phyloP scores from a whole-genome alignment of 768 basidiomycete genomes.

The Scleroderma bovista region DNA sequence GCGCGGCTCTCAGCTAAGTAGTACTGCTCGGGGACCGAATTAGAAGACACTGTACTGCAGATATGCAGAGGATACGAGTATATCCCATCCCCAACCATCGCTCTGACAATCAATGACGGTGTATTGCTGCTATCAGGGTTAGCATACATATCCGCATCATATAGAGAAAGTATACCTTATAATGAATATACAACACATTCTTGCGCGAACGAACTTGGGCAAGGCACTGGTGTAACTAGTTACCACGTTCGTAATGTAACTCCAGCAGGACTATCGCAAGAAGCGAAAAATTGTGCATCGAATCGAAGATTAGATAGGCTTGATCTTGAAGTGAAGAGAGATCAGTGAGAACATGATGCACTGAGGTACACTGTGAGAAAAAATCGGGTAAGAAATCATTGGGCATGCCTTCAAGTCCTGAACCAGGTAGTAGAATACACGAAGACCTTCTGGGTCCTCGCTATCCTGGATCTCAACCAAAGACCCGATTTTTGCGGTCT shows the following conservation, averaged over 20 bases:
- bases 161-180: conserved; percentile 11
- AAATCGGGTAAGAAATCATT: not conserved
- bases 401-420: conserved; percentile 86
- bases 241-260: conserved; percentile 3
- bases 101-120: too few relatives aligned
- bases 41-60: too few relatives aligned
- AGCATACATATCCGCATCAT: not conserved
- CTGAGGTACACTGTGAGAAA: conserved; percentile 35
- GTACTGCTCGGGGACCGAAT: too few relatives aligned
- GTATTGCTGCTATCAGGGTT: not conserved
- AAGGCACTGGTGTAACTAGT: conserved; percentile 3
- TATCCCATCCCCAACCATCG: too few relatives aligned
- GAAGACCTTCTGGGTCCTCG: conserved; percentile 94
- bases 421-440: conserved; percentile 97
- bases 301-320: conserved; percentile 67
- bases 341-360: conserved; percentile 98
- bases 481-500: conserved; percentile 99
- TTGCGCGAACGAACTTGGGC: conserved; percentile 15
- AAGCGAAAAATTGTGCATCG: not conserved
- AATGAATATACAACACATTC: conserved; percentile 18
- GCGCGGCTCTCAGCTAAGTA: too few relatives aligned
- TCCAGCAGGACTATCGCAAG: not conserved
- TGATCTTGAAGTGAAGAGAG: conserved; percentile 99
- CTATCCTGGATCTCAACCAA: conserved; percentile 96
- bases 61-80: too few relatives aligned